phyloP scores from a whole-genome alignment of 106 monocot species.

The Phalaenopsis equestris region DNA sequence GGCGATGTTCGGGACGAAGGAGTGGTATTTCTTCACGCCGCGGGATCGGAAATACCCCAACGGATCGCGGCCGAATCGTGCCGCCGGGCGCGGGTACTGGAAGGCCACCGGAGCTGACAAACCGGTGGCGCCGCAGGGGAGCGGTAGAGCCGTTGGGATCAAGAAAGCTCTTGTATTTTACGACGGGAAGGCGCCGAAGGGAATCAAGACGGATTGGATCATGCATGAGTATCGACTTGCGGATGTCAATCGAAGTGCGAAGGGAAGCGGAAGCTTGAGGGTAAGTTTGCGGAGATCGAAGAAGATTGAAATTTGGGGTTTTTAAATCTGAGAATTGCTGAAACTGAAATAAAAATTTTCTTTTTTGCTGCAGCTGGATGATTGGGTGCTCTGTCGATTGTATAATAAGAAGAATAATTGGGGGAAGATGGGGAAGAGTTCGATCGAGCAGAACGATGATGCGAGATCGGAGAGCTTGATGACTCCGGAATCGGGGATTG shows the following conservation, averaged over 20 bases:
- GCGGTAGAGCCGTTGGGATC: slow-evolving; percentile 21
- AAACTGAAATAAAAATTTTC: background rate
- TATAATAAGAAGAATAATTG: slow-evolving; percentile 72
- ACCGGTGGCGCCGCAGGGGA: slow-evolving; percentile 27
- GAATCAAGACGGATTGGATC: slow-evolving; percentile 73
- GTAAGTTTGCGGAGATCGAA: slow-evolving; percentile 10
- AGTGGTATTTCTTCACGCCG: slow-evolving; percentile 65
- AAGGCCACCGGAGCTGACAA: slow-evolving; percentile 64
- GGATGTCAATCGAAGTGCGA: slow-evolving; percentile 15
- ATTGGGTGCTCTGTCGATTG: slow-evolving; percentile 57
- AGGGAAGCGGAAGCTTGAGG: slow-evolving; percentile 33
- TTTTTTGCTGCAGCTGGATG: slow-evolving; percentile 41
- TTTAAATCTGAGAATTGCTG: background rate
- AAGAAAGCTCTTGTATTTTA: slow-evolving; percentile 68
- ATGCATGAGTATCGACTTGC: slow-evolving; percentile 79
- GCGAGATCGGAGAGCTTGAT: slow-evolving; percentile 29
- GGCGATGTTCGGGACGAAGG: slow-evolving; percentile 47
- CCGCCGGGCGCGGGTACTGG: slow-evolving; percentile 39
- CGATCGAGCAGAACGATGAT: slow-evolving; percentile 22
- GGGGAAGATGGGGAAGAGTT: slow-evolving; percentile 26
- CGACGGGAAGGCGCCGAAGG: slow-evolving; percentile 52
- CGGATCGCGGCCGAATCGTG: slow-evolving; percentile 48
- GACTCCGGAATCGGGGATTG: slow-evolving; percentile 46
- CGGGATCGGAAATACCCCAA: slow-evolving; percentile 33
- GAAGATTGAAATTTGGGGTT: background rate